Percentiles rank a stretch among this genome's conserved stretches.
These are phyloP conservation scores for Phlegmacium glaucopus DNA, from an alignment of 768 basidiomycete genomes.

Conservation along the genomic window DNA sequence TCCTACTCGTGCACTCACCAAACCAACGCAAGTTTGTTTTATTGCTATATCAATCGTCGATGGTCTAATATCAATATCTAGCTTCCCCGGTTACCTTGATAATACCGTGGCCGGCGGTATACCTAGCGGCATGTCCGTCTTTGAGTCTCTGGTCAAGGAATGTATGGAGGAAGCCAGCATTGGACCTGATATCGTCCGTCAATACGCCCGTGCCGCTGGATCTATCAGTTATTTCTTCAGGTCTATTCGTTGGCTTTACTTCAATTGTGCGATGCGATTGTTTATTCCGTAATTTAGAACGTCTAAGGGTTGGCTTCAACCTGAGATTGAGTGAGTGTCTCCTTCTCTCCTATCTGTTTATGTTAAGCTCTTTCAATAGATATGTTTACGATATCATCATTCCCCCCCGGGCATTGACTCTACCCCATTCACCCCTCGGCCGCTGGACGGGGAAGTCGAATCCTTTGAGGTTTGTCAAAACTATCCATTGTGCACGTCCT, in stretches of 20 bases:
- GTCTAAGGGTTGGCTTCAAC: slow-evolving; percentile 74
- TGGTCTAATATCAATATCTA: slow-evolving; percentile 19
- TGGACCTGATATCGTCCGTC: slow-evolving; percentile 56
- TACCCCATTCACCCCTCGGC: slow-evolving; percentile 57
- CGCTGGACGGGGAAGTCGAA: slow-evolving; percentile 92
- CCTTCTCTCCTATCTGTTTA: not conserved
- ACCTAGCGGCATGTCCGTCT: slow-evolving; percentile 66
- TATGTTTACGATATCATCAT: slow-evolving; percentile 83
- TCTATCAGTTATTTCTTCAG: slow-evolving; percentile 80
- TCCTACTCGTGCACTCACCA: slow-evolving; percentile 79
- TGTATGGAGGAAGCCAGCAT: slow-evolving; percentile 93
- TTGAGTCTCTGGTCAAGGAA: slow-evolving; percentile 84
- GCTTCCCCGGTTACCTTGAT: slow-evolving; percentile 85
- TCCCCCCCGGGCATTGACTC: slow-evolving; percentile 47
- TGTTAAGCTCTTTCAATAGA: slow-evolving; percentile 34
- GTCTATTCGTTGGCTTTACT: slow-evolving; percentile 28
- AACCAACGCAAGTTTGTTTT: slow-evolving; percentile 69
- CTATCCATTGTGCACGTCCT: not conserved
- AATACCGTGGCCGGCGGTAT: slow-evolving; percentile 94
- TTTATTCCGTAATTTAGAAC: slow-evolving; percentile 36
- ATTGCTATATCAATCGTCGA: not conserved
- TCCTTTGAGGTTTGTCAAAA: slow-evolving; percentile 66
- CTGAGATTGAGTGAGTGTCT: slow-evolving; percentile 70
- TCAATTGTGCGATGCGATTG: not conserved
- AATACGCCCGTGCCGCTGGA: slow-evolving; percentile 59